Evolutionary conservation across 345 rosid species (phyloP).

Genomic region (Citropsis articulata): DNA sequence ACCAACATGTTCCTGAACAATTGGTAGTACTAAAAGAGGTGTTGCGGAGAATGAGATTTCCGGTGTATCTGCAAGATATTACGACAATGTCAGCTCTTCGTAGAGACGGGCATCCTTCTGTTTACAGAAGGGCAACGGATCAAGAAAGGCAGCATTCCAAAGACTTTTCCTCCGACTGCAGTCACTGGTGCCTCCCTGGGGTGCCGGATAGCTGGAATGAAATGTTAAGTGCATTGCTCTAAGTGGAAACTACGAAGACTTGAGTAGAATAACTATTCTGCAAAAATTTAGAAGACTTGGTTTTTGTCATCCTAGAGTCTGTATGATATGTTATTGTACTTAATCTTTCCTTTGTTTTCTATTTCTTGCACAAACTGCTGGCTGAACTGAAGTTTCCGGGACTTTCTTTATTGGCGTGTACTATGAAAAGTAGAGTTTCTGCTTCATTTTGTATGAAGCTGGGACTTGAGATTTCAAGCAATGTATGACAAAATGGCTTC

Average conservation of each 20-base stretch:
- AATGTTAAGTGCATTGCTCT: conserved; percentile 63
- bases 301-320: conserved; percentile 2
- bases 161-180: conserved; percentile 67
- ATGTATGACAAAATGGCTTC: background rate
- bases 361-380: background rate
- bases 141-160: conserved; percentile 49
- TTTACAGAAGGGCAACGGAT: conserved; percentile 56
- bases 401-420: background rate
- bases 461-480: background rate
- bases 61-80: conserved; percentile 72
- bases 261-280: conserved; percentile 18
- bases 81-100: conserved; percentile 79
- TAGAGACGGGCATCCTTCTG: conserved; percentile 90
- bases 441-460: background rate
- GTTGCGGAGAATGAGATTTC: conserved; percentile 62
- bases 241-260: background rate
- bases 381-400: background rate
- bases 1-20: conserved; percentile 61
- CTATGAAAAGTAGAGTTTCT: background rate
- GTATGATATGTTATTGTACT: conserved; percentile 12
- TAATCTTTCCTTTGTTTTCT: conserved; percentile 13
- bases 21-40: conserved; percentile 67
- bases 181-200: conserved; percentile 99
- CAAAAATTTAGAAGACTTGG: conserved; percentile 2
- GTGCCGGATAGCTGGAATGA: conserved; percentile 96